Conservation (phyloP, 2,329 filamentous ascomycete species). For the Diplodia corticola region DNA sequence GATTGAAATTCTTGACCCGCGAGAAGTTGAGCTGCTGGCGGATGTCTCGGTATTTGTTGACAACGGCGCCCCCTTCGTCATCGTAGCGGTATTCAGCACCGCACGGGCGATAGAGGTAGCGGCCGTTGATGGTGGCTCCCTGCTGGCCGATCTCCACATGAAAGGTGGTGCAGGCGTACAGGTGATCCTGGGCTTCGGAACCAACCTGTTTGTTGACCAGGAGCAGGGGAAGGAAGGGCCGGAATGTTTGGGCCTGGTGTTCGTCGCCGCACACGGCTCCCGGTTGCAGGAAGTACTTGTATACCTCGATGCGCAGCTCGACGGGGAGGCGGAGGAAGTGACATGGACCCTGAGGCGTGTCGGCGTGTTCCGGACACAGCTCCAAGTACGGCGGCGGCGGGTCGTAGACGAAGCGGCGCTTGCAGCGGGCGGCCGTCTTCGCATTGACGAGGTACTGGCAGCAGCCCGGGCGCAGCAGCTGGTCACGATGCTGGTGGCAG, state of each 20-base stretch:
- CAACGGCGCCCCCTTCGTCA: constrained; percentile 26
- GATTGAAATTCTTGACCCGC: constrained; percentile 36
- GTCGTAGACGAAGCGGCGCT: constrained; percentile 32
- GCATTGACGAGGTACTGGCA: constrained; percentile 29
- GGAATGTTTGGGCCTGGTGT: neutral
- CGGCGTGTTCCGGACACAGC: constrained; percentile 33
- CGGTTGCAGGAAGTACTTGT: constrained; percentile 34
- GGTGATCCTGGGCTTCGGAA: constrained; percentile 32
- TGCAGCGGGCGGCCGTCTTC: constrained; percentile 30
- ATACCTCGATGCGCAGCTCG: constrained; percentile 36
- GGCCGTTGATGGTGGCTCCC: constrained; percentile 37
- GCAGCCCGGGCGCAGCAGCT: constrained; percentile 32
- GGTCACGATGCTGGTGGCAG: constrained; percentile 33
- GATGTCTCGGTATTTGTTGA: constrained; percentile 30
- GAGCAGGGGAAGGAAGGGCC: constrained; percentile 25
- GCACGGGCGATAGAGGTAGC: constrained; percentile 33
- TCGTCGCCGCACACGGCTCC: constrained; percentile 25
- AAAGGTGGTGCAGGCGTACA: constrained; percentile 35
- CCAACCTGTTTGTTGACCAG: constrained; percentile 33
- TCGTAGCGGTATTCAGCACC: constrained; percentile 33
- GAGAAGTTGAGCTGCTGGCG: constrained; percentile 33
- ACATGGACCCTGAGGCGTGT: constrained; percentile 33
- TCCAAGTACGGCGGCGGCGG: constrained; percentile 32
- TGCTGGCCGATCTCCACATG: constrained; percentile 35
- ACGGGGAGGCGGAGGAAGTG: constrained; percentile 36